Percentiles rank a stretch among this genome's conserved stretches.
Conservation (phyloP, 257 asterid genomes). For the Ligustrum vulgare region DNA sequence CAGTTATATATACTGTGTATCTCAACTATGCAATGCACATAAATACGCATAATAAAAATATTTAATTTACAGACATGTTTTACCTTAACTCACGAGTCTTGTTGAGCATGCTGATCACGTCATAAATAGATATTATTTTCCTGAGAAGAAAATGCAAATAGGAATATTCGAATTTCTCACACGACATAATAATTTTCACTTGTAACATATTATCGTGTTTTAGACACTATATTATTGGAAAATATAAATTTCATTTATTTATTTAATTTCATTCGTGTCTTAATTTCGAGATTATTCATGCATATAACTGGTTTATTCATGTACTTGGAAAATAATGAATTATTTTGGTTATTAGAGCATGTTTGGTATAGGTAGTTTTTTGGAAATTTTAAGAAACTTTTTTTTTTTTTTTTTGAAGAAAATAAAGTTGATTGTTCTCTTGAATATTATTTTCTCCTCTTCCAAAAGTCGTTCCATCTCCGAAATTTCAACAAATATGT, state of each 20-base stretch:
- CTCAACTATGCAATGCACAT: neutral
- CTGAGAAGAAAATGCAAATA: constrained; percentile 8
- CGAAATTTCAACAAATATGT: too few species aligned
- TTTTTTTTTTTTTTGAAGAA: too few species aligned
- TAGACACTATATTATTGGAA: neutral
- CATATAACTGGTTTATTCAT: too few species aligned
- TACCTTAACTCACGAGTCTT: constrained; percentile 62
- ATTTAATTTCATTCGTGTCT: too few species aligned
- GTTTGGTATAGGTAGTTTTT: too few species aligned
- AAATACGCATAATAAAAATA: neutral
- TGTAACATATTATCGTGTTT: neutral
- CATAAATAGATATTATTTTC: constrained; percentile 37
- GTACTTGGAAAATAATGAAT: too few species aligned
- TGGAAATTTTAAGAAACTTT: too few species aligned
- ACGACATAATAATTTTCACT: neutral
- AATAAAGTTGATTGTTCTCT: neutral
- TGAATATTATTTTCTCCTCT: neutral
- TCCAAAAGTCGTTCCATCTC: neutral
- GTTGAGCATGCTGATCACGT: constrained; percentile 37
- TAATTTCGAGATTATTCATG: too few species aligned
- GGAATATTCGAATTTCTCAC: neutral
- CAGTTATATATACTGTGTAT: neutral
- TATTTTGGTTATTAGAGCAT: too few species aligned
- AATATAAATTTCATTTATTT: too few species aligned
- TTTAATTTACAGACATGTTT: neutral